A percentile compares a stretch with the other conserved stretches of the same genome.
Evolutionary conservation across 2,329 filamentous ascomycete genomes (phyloP).

Genomic region (Aspergillus sp.): DNA sequence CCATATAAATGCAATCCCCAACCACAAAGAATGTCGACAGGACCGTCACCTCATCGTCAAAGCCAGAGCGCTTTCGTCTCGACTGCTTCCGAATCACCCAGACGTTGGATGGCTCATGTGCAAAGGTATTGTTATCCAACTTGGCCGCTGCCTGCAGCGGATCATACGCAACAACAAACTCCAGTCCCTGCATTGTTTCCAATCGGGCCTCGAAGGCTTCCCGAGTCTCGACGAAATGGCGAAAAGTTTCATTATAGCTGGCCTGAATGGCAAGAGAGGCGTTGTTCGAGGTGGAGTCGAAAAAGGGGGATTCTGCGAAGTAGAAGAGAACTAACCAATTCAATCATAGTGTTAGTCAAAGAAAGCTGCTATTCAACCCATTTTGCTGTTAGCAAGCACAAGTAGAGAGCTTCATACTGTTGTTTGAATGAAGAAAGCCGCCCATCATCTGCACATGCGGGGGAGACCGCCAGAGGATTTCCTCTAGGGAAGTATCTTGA

Average conservation of each 20-base stretch:
- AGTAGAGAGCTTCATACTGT: constrained; percentile 26
- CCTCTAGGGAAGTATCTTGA: constrained; percentile 36
- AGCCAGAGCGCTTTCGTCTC: constrained; percentile 39
- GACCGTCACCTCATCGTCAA: constrained; percentile 48
- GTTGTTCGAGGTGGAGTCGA: constrained; percentile 58
- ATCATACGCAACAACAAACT: constrained; percentile 57
- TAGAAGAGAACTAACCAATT: constrained; percentile 52
- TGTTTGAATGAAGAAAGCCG: constrained; percentile 41
- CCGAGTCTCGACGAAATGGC: constrained; percentile 50
- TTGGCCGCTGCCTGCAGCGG: constrained; percentile 46
- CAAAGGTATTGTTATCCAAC: constrained; percentile 31
- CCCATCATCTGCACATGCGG: constrained; percentile 44
- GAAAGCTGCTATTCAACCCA: too few relatives aligned
- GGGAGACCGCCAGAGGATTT: constrained; percentile 42
- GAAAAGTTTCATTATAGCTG: constrained; percentile 44
- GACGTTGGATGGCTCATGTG: constrained; percentile 45
- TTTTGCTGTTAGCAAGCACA: neutral
- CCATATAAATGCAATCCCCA: constrained; percentile 58
- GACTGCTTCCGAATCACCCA: constrained; percentile 60
- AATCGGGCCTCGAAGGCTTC: constrained; percentile 53
- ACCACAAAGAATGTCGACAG: constrained; percentile 58
- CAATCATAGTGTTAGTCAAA: neutral
- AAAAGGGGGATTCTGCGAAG: constrained; percentile 60
- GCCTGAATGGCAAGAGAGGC: constrained; percentile 51
- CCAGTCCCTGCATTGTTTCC: constrained; percentile 51